Evolutionary conservation across 1,139 yeast species (phyloP).

Genomic region (Keqinozyma sinolaborantium): DNA sequence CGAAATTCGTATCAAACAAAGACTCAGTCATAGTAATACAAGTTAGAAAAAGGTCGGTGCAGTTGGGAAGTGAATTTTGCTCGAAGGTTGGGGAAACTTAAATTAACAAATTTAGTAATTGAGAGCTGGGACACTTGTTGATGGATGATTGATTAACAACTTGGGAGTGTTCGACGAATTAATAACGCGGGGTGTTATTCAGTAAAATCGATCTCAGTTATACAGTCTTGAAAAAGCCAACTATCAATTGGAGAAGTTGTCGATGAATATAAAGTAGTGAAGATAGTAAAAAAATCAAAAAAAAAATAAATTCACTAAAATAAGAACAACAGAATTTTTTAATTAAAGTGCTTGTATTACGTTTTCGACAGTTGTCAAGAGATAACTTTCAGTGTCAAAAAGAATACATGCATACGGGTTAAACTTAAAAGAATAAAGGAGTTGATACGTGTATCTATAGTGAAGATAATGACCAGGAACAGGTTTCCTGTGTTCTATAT

Average conservation of each 20-base stretch:
- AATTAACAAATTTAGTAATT: conserved; percentile 3
- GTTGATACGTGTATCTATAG: too few species aligned
- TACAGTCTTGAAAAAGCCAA: not conserved
- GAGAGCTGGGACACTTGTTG: not conserved
- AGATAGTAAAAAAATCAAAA: conserved; percentile 1
- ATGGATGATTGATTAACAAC: not conserved
- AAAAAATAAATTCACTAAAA: not conserved
- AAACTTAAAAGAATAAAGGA: too few species aligned
- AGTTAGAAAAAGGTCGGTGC: not conserved
- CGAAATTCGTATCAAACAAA: conserved; percentile 37
- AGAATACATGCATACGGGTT: too few species aligned
- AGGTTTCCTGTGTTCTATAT: too few species aligned
- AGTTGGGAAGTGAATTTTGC: conserved; percentile 2
- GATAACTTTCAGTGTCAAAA: too few species aligned
- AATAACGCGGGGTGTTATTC: too few species aligned
- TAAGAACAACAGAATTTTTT: too few species aligned
- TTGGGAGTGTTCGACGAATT: not conserved
- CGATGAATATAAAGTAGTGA: too few species aligned
- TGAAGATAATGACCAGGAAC: too few species aligned
- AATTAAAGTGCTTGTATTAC: too few species aligned
- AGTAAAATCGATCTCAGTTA: too few species aligned
- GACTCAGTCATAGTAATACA: conserved; percentile 33
- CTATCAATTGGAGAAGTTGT: not conserved
- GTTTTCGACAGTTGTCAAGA: not conserved
- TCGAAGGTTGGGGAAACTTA: conserved; percentile 6